Evolutionary conservation across 208 protist species (phyloP).

Genomic region (Trypanosoma melophagium): DNA sequence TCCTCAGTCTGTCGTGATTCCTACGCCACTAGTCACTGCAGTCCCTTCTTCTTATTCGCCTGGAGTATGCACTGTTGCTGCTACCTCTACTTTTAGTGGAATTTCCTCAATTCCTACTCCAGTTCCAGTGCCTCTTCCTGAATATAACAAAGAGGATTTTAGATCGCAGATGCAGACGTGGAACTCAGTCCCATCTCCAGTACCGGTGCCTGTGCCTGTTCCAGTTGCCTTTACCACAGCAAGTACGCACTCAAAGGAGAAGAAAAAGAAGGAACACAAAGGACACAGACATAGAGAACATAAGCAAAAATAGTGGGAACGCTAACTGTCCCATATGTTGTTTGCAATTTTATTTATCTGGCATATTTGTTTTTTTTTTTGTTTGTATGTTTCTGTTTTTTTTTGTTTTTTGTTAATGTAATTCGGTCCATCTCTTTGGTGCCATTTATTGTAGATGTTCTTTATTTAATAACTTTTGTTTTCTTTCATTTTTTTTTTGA

Average conservation of each 20-base stretch:
- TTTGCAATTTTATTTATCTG: background rate
- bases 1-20: no score
- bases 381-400: no score
- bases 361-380: constrained; percentile 21
- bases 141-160: background rate
- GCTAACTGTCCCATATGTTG: background rate
- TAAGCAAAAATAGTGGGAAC: constrained; percentile 8
- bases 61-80: no score
- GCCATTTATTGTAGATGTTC: no score
- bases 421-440: no score
- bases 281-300: constrained; percentile 20
- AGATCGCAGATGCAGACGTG: background rate
- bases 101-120: no score
- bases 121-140: background rate
- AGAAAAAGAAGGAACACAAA: constrained; percentile 22
- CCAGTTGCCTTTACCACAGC: constrained; percentile 14
- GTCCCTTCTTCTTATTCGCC: background rate
- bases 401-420: no score
- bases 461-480: no score
- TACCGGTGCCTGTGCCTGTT: constrained; percentile 33
- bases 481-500: no score
- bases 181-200: constrained; percentile 5
- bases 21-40: no score
- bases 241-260: constrained; percentile 14
- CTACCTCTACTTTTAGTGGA: no score